Base-by-base conservation (phyloP, 805 yeast species). In the Tetrapisispora fleetii region DNA sequence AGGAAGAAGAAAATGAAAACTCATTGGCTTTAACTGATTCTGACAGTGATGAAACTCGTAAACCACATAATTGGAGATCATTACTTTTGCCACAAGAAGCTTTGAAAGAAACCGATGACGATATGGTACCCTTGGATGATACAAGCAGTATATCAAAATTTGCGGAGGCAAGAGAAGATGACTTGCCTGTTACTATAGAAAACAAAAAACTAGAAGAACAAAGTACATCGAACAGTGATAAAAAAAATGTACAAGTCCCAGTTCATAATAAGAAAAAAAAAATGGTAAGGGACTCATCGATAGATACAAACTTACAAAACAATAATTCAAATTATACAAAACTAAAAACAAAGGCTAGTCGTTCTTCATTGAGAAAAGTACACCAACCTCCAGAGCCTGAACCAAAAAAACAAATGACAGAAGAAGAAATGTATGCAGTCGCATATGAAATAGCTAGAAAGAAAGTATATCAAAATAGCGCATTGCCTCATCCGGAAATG, bases 371-470 rank as follows among this genome's bases (percentile, higher is more conserved):
- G 37, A 43, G 47, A 19, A 46, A 28, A 18, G 16, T 44, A 27
- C 14, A 35, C 21, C 17, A 17, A 22, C 24, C 43, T 14, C 28
- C 37, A 8, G 28, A 30, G 21, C 40, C 40, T 3, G 38, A 39
- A 45, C 38, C 47, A 11, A 30, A 27, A 21, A 43, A 28, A 17
- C 27, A 36, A 8, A 37, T 60, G 17, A 56, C 62, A 3, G 61
- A 62, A 22, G 76, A 72, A 38, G 82, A 79, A 52, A 67, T 79
- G 70, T 80, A 80, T 54, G 70, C 69, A 19, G 67, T 67, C 53
- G 85, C 85, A 0, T 67, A 74, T 51, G 75, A 74, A 52, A 74
- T 76, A 14, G 85, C 86, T 0, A 67, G 72, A 59, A 72, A 69
- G 50, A 78, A 71, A 50, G 84, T 80, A 1, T 79, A 79, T 56